These are phyloP conservation scores for Xylaria intraflava DNA, from an alignment of 495 filamentous ascomycete species.

Conservation along the genomic window DNA sequence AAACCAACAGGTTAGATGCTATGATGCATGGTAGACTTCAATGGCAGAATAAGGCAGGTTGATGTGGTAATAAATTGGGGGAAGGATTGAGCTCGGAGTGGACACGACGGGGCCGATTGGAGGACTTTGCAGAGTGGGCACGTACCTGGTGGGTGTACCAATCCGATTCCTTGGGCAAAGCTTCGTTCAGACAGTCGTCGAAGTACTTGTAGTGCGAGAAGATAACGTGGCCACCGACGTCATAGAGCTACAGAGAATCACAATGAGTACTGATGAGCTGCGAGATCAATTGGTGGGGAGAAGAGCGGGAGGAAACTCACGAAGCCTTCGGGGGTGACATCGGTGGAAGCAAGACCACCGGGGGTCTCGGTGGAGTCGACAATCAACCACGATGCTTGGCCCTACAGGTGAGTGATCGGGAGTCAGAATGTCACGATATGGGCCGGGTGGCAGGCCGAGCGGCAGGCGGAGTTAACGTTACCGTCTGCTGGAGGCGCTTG, in stretches of 20 bases:
- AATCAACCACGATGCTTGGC: slow-evolving; percentile 88
- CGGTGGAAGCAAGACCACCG: slow-evolving; percentile 90
- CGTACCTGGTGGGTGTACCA: slow-evolving; percentile 72
- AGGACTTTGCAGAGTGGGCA: not conserved
- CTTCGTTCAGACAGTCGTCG: slow-evolving; percentile 92
- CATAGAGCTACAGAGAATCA: slow-evolving; percentile 65
- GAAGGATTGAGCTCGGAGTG: not conserved
- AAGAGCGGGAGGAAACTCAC: slow-evolving; percentile 50
- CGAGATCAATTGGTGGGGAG: not conserved
- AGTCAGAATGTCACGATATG: slow-evolving; percentile 11
- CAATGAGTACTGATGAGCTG: slow-evolving; percentile 7
- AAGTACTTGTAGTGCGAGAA: slow-evolving; percentile 99
- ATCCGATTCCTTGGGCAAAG: slow-evolving; percentile 78
- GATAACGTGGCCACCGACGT: slow-evolving; percentile 96
- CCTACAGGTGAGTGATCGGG: slow-evolving; percentile 45
- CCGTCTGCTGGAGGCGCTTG: slow-evolving; percentile 89
- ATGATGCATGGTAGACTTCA: not conserved
- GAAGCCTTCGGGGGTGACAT: slow-evolving; percentile 89
- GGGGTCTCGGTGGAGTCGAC: slow-evolving; percentile 84
- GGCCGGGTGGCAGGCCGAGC: no score
- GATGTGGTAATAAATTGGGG: no score
- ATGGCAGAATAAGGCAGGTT: not conserved
- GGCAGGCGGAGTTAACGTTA: slow-evolving; percentile 38
- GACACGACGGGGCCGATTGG: not conserved
- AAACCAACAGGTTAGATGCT: not conserved